Base-by-base conservation (phyloP, 495 filamentous ascomycete species). In the Tuber aestivum region DNA sequence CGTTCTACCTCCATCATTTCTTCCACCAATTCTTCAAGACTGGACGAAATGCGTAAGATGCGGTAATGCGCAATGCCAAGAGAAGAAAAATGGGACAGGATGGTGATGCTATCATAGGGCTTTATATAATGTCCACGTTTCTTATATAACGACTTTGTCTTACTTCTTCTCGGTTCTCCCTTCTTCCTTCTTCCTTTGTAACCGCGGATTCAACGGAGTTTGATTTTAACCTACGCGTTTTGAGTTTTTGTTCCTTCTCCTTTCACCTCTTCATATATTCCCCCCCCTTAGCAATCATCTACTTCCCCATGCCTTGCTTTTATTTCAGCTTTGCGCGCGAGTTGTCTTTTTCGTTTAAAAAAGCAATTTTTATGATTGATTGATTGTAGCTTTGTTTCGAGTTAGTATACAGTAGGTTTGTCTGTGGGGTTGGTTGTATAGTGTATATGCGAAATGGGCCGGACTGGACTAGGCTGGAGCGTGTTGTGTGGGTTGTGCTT, bases 41-140 rank as follows among this genome's bases (percentile, higher is more conserved):
- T 83, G 35, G 81, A 80, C 7, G 78, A 74, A n/a, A 82, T 83
- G 75, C 44, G 81, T 18, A 80, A 82, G 70, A 83, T 83, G 81
- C 81, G 81, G 74, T 83, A 75, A 83, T 72, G 20, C 56, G 56
- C 56, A n/a, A 21, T 40, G 73, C 41, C 38, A 70, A 41, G 21
- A 32, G 71, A 50, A 70, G n/a, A 76, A 76, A 70, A n/a, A 27
- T 8, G 35, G 61, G 2, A 7, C 41, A 40, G 50, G 68, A 14
- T 23, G 12, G 10, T 18, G 38, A 37, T 27, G 45, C 6, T 70
- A 16, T 42, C 70, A 41, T 16, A 7, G 41, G 61, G 56, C n/a
- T 48, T 70, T 42, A 41, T 42, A 44, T 21, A 38, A 77, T 76
- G 69, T 75, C 44, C 56, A 44, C 42, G 10, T 75, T 69, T 75